Conservation (phyloP, 345 rosid species). For the Citrus cavaleriei region DNA sequence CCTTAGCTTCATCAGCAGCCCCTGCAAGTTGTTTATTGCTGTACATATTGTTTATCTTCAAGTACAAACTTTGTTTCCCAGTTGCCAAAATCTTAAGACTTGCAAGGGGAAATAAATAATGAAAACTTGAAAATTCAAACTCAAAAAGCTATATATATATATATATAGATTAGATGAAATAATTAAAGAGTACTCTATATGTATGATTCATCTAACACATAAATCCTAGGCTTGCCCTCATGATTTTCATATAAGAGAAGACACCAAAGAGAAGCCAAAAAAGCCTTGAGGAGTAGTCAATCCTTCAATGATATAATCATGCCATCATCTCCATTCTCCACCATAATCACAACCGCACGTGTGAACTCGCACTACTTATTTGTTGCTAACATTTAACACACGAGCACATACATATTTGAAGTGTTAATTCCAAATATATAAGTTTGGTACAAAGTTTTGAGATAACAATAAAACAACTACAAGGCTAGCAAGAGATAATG, state of each 20-base stretch:
- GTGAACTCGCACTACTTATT: slow-evolving; percentile 17
- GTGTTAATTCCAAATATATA: neutral
- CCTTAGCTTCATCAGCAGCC: slow-evolving; percentile 13
- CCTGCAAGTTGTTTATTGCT: slow-evolving; percentile 13
- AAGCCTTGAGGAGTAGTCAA: slow-evolving; percentile 28
- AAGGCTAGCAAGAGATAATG: neutral
- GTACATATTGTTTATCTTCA: slow-evolving; percentile 16
- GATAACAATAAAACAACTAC: neutral
- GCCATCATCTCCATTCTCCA: slow-evolving; percentile 26
- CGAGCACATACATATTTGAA: neutral
- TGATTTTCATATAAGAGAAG: slow-evolving; percentile 37
- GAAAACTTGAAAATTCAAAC: neutral
- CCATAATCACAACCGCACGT: slow-evolving; percentile 7
- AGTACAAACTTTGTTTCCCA: neutral
- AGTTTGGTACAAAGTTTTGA: neutral
- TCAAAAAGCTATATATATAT: neutral
- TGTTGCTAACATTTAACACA: slow-evolving; percentile 15
- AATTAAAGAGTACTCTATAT: neutral
- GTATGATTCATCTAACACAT: neutral
- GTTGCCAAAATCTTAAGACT: neutral
- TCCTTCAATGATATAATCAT: slow-evolving; percentile 17
- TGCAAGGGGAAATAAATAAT: neutral
- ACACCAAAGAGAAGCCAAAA: slow-evolving; percentile 32
- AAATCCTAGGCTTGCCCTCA: slow-evolving; percentile 36
- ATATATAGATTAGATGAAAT: neutral